Conservation (phyloP, 202 grass and related monocot species). For the Panicum virgatum region DNA sequence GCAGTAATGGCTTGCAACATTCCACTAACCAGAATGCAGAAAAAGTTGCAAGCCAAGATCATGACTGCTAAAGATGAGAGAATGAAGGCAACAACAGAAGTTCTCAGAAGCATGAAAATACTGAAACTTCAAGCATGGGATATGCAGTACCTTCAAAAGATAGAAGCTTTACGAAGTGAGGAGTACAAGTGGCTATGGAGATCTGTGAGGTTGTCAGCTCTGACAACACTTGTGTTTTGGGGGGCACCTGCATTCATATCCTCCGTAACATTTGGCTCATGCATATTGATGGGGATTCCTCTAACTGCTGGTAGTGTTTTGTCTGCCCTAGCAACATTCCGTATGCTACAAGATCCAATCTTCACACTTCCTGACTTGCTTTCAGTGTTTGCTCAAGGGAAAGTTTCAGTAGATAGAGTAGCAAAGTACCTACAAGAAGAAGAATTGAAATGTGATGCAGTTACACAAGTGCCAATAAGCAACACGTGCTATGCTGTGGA, state of each 20-base stretch:
- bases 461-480: no score
- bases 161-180: slow-evolving; percentile 63
- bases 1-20: slow-evolving; percentile 85
- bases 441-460: no score
- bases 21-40: slow-evolving; percentile 81
- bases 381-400: no score
- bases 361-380: no score
- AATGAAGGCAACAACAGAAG: slow-evolving; percentile 93
- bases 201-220: slow-evolving; percentile 50
- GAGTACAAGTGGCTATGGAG: slow-evolving; percentile 87
- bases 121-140: slow-evolving; percentile 99
- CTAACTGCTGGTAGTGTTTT: no score
- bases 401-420: no score
- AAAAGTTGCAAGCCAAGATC: slow-evolving; percentile 73
- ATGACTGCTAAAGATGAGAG: slow-evolving; percentile 87
- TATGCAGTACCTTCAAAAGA: slow-evolving; percentile 66
- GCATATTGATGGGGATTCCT: no score
- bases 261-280: slow-evolving; percentile 66
- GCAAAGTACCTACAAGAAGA: no score
- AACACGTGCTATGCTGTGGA: no score
- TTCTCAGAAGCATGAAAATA: slow-evolving; percentile 93
- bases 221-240: slow-evolving; percentile 86
- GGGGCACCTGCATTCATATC: slow-evolving; percentile 89
- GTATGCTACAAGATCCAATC: no score
- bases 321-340: no score